These are phyloP conservation scores for Saccharomyces hybrid DNA, from an alignment of 1,139 yeast genomes.

Conservation along the genomic window DNA sequence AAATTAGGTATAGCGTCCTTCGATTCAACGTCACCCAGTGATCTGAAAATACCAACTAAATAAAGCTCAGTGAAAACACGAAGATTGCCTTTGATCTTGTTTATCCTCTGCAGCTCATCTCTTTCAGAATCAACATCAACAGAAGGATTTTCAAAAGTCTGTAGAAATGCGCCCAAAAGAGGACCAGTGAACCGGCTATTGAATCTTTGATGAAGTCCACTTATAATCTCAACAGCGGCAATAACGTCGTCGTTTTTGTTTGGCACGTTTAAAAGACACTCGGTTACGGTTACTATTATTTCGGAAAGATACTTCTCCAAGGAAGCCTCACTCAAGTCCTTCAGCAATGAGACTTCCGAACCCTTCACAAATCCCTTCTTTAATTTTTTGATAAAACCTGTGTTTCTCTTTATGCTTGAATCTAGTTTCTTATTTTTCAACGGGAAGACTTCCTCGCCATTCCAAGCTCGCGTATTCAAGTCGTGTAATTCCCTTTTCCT, in stretches of 20 bases:
- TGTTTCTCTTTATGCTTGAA: slow-evolving; percentile 74
- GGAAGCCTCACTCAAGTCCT: slow-evolving; percentile 56
- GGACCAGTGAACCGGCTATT: slow-evolving; percentile 44
- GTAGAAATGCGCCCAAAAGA: slow-evolving; percentile 43
- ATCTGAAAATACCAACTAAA: slow-evolving; percentile 50
- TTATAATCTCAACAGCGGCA: slow-evolving; percentile 61
- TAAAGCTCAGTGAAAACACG: slow-evolving; percentile 56
- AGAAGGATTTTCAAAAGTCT: slow-evolving; percentile 32
- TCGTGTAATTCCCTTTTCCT: slow-evolving; percentile 37
- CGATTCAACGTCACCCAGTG: slow-evolving; percentile 34
- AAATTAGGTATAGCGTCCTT: slow-evolving; percentile 37
- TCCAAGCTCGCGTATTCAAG: slow-evolving; percentile 49
- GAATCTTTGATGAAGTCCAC: slow-evolving; percentile 76
- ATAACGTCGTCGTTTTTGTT: slow-evolving; percentile 51
- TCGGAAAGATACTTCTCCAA: slow-evolving; percentile 75
- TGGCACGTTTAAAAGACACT: slow-evolving; percentile 48
- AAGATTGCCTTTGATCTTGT: slow-evolving; percentile 45
- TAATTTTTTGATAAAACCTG: slow-evolving; percentile 69
- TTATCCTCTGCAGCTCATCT: slow-evolving; percentile 39
- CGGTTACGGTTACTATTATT: slow-evolving; percentile 53
- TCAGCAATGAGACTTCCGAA: slow-evolving; percentile 40
- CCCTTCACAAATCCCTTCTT: slow-evolving; percentile 50
- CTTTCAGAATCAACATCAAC: slow-evolving; percentile 35
- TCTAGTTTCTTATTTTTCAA: slow-evolving; percentile 44
- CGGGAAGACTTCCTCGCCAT: slow-evolving; percentile 35